Evolutionary conservation across 768 basidiomycete species (phyloP).

Genomic region (Pleurotus giganteus): DNA sequence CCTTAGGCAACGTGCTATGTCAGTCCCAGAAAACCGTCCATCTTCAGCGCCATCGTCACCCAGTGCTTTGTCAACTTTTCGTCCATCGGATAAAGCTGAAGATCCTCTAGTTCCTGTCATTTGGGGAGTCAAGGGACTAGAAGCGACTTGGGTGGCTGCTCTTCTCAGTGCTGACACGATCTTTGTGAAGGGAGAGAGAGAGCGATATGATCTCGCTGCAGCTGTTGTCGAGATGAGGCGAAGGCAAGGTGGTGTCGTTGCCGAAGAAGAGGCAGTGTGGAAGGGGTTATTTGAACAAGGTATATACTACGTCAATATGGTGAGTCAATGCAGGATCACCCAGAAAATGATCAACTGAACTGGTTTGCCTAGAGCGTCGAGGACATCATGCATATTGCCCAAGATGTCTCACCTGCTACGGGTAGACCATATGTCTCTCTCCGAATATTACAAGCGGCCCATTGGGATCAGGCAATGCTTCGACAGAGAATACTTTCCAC

Average conservation of each 20-base stretch:
- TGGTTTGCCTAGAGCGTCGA: conserved; percentile 63
- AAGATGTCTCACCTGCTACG: conserved; percentile 73
- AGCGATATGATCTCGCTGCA: conserved; percentile 77
- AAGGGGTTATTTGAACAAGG: conserved; percentile 66
- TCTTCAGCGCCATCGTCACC: neutral
- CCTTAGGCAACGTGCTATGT: conserved; percentile 19
- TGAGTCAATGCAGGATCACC: conserved; percentile 26
- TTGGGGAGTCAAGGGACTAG: conserved; percentile 75
- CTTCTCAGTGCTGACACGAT: conserved; percentile 76
- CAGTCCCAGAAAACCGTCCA: conserved; percentile 13
- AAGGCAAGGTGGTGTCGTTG: conserved; percentile 47
- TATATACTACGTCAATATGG: conserved; percentile 89
- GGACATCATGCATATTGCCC: conserved; percentile 71
- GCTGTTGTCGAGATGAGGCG: conserved; percentile 69
- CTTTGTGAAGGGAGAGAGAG: conserved; percentile 76
- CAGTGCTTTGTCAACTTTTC: conserved; percentile 13
- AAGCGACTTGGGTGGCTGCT: conserved; percentile 70
- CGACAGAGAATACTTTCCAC: conserved; percentile 53
- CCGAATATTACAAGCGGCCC: conserved; percentile 66
- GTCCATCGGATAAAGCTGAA: conserved; percentile 11
- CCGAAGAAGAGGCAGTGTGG: conserved; percentile 72
- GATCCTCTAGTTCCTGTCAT: conserved; percentile 45
- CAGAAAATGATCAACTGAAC: conserved; percentile 8
- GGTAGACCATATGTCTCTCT: conserved; percentile 68
- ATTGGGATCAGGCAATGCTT: conserved; percentile 76